Percentiles rank a stretch among this genome's conserved stretches.
phyloP scores from a whole-genome alignment of 129 eudicot genomes.

The Rutidosis leptorrhynchoides region DNA sequence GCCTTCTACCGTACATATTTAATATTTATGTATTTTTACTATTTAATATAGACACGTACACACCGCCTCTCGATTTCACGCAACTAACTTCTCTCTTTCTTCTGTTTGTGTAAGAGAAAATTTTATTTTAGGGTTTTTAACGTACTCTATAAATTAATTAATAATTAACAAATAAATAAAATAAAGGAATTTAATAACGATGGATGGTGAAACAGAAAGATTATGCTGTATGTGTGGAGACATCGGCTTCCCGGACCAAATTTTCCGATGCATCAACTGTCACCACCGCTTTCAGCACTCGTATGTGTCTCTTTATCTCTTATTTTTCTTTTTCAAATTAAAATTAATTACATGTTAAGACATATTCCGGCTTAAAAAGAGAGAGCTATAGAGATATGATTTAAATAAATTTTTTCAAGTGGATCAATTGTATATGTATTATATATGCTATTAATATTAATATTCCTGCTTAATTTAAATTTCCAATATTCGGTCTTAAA shows the following conservation, averaged over 20 bases:
- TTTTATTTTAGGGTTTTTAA: background rate
- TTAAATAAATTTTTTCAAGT: no score
- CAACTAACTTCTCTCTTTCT: no score
- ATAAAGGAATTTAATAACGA: slow-evolving; percentile 35
- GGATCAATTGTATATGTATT: no score
- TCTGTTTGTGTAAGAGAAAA: no score
- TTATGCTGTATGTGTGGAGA: slow-evolving; percentile 91
- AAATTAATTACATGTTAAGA: background rate
- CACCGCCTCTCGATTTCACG: no score
- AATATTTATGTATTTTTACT: no score
- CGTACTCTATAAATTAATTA: background rate
- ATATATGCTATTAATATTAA: no score
- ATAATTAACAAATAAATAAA: background rate
- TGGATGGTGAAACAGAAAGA: slow-evolving; percentile 36
- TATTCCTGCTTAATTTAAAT: no score
- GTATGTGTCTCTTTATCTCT: slow-evolving; percentile 36
- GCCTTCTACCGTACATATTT: no score
- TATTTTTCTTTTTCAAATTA: background rate
- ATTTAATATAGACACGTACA: no score
- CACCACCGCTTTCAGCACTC: slow-evolving; percentile 73
- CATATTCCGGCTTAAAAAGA: background rate
- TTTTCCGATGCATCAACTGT: slow-evolving; percentile 72
- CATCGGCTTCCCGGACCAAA: slow-evolving; percentile 69
- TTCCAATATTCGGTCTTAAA: no score
- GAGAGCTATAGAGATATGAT: no score